A percentile compares a stretch with the other conserved stretches of the same genome.
Conservation (phyloP, 352 stramenopile species). For the Pseudoperonospora humuli region DNA sequence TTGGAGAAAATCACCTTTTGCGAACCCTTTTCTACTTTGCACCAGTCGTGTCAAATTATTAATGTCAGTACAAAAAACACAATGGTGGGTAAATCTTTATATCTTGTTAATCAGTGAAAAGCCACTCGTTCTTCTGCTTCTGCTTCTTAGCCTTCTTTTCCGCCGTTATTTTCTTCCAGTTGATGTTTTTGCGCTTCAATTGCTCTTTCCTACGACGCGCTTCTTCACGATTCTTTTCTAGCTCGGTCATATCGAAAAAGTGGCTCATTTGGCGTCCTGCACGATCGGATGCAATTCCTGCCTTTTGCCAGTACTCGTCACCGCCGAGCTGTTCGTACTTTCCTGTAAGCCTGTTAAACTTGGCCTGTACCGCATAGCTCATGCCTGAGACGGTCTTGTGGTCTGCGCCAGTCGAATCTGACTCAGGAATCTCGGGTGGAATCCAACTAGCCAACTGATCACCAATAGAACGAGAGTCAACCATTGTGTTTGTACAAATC, state of each 20-base stretch:
- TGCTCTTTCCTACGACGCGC: constrained; percentile 66
- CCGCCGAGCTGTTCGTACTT: constrained; percentile 64
- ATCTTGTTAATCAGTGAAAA: constrained; percentile 68
- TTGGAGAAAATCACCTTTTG: no score
- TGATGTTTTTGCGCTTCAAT: constrained; percentile 78
- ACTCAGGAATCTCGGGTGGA: constrained; percentile 36
- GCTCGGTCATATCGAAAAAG: constrained; percentile 73
- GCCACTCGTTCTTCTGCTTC: constrained; percentile 81
- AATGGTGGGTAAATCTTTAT: no score
- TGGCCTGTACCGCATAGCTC: constrained; percentile 58
- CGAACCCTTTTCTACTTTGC: no score
- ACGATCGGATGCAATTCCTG: constrained; percentile 52
- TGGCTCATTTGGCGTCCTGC: constrained; percentile 80
- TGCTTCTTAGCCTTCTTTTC: constrained; percentile 85
- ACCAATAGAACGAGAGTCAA: neutral
- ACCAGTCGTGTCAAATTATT: no score
- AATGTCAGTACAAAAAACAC: neutral
- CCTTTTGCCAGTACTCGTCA: constrained; percentile 57
- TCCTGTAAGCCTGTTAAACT: constrained; percentile 74
- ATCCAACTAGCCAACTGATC: constrained; percentile 71
- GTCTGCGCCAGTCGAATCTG: constrained; percentile 7
- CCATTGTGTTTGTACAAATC: neutral
- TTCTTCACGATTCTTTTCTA: constrained; percentile 80
- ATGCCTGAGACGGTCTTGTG: constrained; percentile 45
- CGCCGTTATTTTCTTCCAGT: constrained; percentile 81